phyloP scores from a whole-genome alignment of 1,284 basidiomycete species.

The Ceraceosorus bombacis region DNA sequence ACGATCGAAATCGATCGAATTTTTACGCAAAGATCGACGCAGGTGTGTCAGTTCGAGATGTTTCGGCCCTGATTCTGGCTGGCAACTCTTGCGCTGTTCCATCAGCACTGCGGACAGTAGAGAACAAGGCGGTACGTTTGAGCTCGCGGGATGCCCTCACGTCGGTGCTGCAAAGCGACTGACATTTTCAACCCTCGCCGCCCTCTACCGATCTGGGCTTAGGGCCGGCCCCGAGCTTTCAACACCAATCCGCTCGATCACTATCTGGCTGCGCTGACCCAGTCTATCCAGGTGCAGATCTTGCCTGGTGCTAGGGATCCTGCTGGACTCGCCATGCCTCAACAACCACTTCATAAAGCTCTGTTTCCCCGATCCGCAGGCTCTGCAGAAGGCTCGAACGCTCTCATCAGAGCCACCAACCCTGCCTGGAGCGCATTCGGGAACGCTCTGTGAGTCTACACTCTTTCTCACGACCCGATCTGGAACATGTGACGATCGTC shows the following conservation, averaged over 20 bases:
- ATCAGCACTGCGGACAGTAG: neutral
- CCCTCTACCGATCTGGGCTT: no score
- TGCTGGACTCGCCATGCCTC: constrained; percentile 77
- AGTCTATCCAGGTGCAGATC: constrained; percentile 55
- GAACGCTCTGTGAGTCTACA: constrained; percentile 41
- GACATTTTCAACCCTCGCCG: no score
- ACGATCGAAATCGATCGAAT: no score
- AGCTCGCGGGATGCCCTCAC: no score
- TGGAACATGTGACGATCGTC: neutral
- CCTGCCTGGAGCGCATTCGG: constrained; percentile 70
- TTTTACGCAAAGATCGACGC: no score
- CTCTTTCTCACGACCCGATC: neutral
- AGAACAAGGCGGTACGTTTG: neutral
- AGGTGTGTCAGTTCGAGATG: no score
- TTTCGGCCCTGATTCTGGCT: constrained; percentile 25
- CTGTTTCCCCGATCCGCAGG: constrained; percentile 68
- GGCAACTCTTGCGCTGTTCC: constrained; percentile 19
- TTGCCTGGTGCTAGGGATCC: constrained; percentile 80
- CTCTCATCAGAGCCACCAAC: constrained; percentile 74
- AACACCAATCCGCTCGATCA: constrained; percentile 57
- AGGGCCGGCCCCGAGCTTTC: neutral
- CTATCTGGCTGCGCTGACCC: constrained; percentile 64
- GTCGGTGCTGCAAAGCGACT: no score
- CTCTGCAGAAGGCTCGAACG: no score
- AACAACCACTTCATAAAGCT: constrained; percentile 82